Evolutionary conservation across 345 rosid genomes (phyloP).

Genomic region (Boechera retrofracta): DNA sequence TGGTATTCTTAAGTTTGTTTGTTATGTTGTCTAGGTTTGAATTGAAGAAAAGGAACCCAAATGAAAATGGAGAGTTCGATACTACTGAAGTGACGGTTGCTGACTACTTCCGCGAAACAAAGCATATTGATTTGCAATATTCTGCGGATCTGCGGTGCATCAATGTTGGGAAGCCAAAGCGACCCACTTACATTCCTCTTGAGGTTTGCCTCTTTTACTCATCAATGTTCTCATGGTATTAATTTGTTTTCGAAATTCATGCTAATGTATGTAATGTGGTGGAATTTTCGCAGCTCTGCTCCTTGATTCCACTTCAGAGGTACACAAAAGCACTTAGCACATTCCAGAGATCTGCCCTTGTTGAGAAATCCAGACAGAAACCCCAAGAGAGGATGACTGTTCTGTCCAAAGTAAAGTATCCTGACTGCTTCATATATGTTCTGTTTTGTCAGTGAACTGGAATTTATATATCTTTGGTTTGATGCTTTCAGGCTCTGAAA

Average conservation of each 20-base stretch:
- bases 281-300: slow-evolving; percentile 59
- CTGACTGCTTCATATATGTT: slow-evolving; percentile 9
- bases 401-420: slow-evolving; percentile 63
- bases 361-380: slow-evolving; percentile 94
- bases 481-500: slow-evolving; percentile 60
- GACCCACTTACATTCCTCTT: slow-evolving; percentile 65
- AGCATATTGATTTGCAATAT: slow-evolving; percentile 63
- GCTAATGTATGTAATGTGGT: slow-evolving; percentile 16
- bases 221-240: neutral
- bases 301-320: slow-evolving; percentile 87
- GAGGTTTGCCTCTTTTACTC: slow-evolving; percentile 46
- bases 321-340: slow-evolving; percentile 78
- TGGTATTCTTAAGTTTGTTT: slow-evolving; percentile 9
- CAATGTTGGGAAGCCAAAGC: slow-evolving; percentile 82
- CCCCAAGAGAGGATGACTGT: slow-evolving; percentile 88
- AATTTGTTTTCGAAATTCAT: neutral
- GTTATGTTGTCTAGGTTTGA: slow-evolving; percentile 60
- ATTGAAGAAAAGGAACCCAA: slow-evolving; percentile 51
- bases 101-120: slow-evolving; percentile 70
- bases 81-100: slow-evolving; percentile 63
- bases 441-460: neutral
- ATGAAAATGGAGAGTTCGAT: slow-evolving; percentile 59
- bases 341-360: slow-evolving; percentile 81
- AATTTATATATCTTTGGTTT: slow-evolving; percentile 16
- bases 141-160: slow-evolving; percentile 64